Base-by-base conservation (phyloP, 2,329 filamentous ascomycete genomes). In the Alternaria sp. region DNA sequence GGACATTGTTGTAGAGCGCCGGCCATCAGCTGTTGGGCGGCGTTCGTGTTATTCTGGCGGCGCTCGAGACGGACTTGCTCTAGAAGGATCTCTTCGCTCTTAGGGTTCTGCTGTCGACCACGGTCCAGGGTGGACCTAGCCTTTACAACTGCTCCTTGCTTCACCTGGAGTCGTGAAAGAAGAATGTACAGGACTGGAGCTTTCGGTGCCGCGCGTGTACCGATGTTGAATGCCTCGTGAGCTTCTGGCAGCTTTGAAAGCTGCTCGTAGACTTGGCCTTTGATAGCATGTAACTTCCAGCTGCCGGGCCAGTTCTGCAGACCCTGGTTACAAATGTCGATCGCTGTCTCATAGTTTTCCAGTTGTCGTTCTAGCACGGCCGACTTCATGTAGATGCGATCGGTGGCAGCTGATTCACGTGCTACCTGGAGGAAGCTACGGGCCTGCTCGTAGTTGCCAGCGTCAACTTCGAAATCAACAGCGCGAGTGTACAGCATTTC, bases 401-500 rank as follows among this genome's bases (percentile, higher is more conserved):
- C 95, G 0, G 95, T 99, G 2, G 94, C 92, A 1, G 95, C 94
- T 77, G 97, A 91, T 59, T 91, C 88, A 55, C 95, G 89, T 22
- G 95, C 95, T 12, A 91, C 91, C 54, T 89, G 87, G 39, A 99
- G 86, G 24, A 99, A 87, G 62, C 91, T 87, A 44, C 94, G 86
- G 1, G 95, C 95, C 74, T 95, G 89, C 38, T 93, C 91, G 41
- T 88, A 89, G 71, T 96, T 89, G 43, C 89, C 87, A 62, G 93
- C 94, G 73, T 98, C 94, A 1, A 95, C 93, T 80, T 99, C 95
- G 30, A 99, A 88, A 78, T 97, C 96, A 66, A 99, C 95, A 46
- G 95, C 95, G 16, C 94, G 92, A 48, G 97, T 89, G 91, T 95
- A 99, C 67, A 99, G 97, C 76, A 98, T 93, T 79, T 99, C 95